Conservation (phyloP, 192 early-diverging fungal species). For the Coemansia sp. region DNA sequence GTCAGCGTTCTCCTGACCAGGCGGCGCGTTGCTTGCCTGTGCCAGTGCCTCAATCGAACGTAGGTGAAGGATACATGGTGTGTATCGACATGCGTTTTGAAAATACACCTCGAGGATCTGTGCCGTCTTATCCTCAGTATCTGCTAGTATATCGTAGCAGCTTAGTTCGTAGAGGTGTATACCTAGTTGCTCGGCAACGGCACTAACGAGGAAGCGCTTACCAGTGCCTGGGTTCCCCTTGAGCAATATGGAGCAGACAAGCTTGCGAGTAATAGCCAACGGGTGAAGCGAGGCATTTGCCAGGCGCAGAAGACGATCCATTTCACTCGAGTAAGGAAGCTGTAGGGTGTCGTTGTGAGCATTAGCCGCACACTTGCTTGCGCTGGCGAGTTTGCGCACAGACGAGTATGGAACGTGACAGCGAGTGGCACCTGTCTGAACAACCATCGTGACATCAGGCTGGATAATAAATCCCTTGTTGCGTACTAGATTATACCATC, state of each 20-base stretch:
- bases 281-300: constrained; percentile 74
- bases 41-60: constrained; percentile 75
- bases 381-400: constrained; percentile 9
- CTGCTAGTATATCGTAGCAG: constrained; percentile 74
- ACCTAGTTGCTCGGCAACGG: constrained; percentile 69
- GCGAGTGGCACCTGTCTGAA: constrained; percentile 32
- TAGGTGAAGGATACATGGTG: constrained; percentile 84
- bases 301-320: constrained; percentile 54
- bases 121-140: constrained; percentile 79
- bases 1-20: constrained; percentile 34
- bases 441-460: constrained; percentile 40
- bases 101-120: constrained; percentile 69
- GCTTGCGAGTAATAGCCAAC: constrained; percentile 59
- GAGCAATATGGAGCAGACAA: constrained; percentile 70
- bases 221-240: constrained; percentile 83
- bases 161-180: constrained; percentile 77
- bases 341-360: background rate
- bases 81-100: constrained; percentile 70
- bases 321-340: constrained; percentile 19
- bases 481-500: constrained; percentile 32
- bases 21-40: constrained; percentile 42
- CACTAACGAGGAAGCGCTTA: constrained; percentile 67
- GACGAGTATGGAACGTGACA: constrained; percentile 37
- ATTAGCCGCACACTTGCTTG: background rate
- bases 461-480: constrained; percentile 25